A percentile compares a stretch with the other conserved stretches of the same genome.
Conservation (phyloP, 495 filamentous ascomycete species). For the Annulohypoxylon moriforme region DNA sequence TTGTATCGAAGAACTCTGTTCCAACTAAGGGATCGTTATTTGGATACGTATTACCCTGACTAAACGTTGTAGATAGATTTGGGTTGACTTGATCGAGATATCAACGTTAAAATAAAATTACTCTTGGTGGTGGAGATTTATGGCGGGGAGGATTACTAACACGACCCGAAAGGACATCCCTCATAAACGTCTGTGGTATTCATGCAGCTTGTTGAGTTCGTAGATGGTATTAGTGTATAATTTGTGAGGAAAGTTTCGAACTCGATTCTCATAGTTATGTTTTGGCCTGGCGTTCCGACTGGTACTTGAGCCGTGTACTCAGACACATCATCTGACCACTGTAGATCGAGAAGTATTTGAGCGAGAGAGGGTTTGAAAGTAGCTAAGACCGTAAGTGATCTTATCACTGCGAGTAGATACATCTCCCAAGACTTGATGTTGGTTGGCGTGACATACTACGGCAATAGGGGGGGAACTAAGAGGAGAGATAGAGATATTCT, state of each 20-base stretch:
- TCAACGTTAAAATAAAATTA: not conserved
- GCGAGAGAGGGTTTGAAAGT: not conserved
- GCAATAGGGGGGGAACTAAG: not conserved
- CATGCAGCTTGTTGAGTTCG: not conserved
- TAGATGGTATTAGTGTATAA: not conserved
- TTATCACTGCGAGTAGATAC: not conserved
- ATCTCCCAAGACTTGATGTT: not conserved
- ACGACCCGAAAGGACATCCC: not conserved
- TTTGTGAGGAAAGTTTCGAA: not conserved
- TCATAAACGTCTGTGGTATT: not conserved
- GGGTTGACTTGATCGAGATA: not conserved
- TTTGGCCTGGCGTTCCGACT: conserved; percentile 4
- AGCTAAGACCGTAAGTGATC: not conserved
- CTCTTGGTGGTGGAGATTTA: too few relatives aligned
- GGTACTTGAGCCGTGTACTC: not conserved
- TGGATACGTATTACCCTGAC: not conserved
- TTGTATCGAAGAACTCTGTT: not conserved
- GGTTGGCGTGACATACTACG: not conserved
- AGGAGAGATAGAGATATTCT: not conserved
- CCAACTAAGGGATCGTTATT: not conserved
- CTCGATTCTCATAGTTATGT: conserved; percentile 1
- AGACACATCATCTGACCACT: conserved; percentile 1
- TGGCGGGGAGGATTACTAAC: not conserved
- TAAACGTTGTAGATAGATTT: not conserved
- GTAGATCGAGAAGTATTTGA: not conserved